These are phyloP conservation scores for Fragaria nilgerrensis DNA, from an alignment of 306 rosid species.

Conservation along the genomic window DNA sequence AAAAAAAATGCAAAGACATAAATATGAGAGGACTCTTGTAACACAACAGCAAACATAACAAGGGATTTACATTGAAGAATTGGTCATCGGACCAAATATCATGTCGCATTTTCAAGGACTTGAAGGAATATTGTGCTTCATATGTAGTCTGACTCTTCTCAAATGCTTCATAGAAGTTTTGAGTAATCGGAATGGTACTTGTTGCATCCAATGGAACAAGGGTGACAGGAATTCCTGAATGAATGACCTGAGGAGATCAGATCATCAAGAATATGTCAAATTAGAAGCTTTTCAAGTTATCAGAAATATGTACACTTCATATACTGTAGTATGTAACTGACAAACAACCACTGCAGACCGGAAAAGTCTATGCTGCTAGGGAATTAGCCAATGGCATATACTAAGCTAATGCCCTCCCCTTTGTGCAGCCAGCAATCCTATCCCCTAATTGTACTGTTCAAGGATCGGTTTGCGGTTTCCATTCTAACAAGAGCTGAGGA, in stretches of 20 bases:
- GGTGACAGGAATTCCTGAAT: slow-evolving; percentile 86
- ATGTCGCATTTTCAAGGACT: slow-evolving; percentile 76
- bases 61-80: slow-evolving; percentile 57
- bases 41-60: neutral
- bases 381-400: neutral
- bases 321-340: neutral
- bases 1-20: neutral
- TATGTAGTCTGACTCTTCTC: slow-evolving; percentile 57
- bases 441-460: neutral
- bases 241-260: slow-evolving; percentile 56
- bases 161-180: slow-evolving; percentile 58
- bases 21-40: neutral
- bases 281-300: neutral
- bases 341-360: neutral
- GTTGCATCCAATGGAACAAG: slow-evolving; percentile 95
- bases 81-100: slow-evolving; percentile 68
- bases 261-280: neutral
- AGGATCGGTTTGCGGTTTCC: neutral
- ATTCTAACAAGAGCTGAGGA: neutral
- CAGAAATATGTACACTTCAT: neutral
- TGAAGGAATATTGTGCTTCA: slow-evolving; percentile 78
- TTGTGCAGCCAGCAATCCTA: no score
- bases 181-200: slow-evolving; percentile 67
- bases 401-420: neutral
- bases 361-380: neutral